Percentiles rank a stretch among this genome's conserved stretches.
phyloP scores from a whole-genome alignment of 768 basidiomycete species.

The Boletus rex-veris region DNA sequence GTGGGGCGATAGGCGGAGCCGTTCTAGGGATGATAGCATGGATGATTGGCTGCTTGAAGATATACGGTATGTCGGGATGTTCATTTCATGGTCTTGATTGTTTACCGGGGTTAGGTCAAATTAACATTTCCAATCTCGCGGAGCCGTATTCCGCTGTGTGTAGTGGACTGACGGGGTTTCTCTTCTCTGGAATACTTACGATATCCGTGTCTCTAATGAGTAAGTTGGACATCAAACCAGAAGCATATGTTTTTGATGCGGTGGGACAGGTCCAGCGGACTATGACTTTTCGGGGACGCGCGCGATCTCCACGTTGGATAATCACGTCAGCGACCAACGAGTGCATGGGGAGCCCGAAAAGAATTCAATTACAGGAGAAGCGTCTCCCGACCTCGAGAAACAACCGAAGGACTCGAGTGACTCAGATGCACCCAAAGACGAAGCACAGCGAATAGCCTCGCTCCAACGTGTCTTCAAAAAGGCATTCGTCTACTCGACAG shows the following conservation, averaged over 20 bases:
- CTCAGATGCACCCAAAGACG: neutral
- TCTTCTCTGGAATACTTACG: conserved; percentile 38
- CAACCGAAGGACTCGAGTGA: neutral
- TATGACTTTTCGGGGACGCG: conserved; percentile 39
- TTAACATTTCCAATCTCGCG: conserved; percentile 36
- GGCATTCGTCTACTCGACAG: conserved; percentile 32
- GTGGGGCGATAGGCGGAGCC: conserved; percentile 41
- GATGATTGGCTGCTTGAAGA: conserved; percentile 52
- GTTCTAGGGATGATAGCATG: conserved; percentile 45
- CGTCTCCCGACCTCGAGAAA: conserved; percentile 17
- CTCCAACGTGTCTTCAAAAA: conserved; percentile 32
- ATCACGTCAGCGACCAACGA: neutral
- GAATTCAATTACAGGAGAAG: conserved; percentile 9
- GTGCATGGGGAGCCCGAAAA: neutral
- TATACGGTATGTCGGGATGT: conserved; percentile 33
- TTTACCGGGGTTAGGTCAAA: conserved; percentile 27
- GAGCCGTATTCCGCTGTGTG: conserved; percentile 40
- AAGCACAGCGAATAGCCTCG: conserved; percentile 10
- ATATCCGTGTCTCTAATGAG: conserved; percentile 35
- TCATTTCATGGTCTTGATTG: neutral
- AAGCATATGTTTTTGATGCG: neutral
- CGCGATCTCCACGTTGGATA: conserved; percentile 33
- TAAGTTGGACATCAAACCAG: conserved; percentile 12
- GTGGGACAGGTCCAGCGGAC: conserved; percentile 30
- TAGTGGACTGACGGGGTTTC: conserved; percentile 36